These are phyloP conservation scores for carrot (Daucus carota) DNA, from an alignment of 129 eudicot genomes.

Conservation along the genomic window DH1_v3.0 NC_030384.2:39500001-39500500, in stretches of 20 bases:
- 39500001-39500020: too few species aligned
- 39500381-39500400: slow-evolving; percentile 27
- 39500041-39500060: too few species aligned
- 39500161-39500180: too few species aligned
- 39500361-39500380: slow-evolving; percentile 37
- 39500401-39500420: neutral
- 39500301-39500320: slow-evolving; percentile 29
- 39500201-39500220: neutral
- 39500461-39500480: slow-evolving; percentile 50
- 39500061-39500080: too few species aligned
- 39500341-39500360: slow-evolving; percentile 36
- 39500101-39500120: too few species aligned
- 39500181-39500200: too few species aligned
- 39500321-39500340: slow-evolving; percentile 35
- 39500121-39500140: too few species aligned
- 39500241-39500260: neutral
- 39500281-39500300: slow-evolving; percentile 15
- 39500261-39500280: neutral
- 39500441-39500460: too few species aligned
- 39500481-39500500: slow-evolving; percentile 32
- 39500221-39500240: neutral
- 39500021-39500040: too few species aligned
- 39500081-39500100: too few species aligned
- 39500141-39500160: too few species aligned
- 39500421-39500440: too few species aligned